Percentiles rank a stretch among this genome's conserved stretches.
phyloP scores from a whole-genome alignment of 257 asterid genomes.

The Cinchona pubescens region DNA sequence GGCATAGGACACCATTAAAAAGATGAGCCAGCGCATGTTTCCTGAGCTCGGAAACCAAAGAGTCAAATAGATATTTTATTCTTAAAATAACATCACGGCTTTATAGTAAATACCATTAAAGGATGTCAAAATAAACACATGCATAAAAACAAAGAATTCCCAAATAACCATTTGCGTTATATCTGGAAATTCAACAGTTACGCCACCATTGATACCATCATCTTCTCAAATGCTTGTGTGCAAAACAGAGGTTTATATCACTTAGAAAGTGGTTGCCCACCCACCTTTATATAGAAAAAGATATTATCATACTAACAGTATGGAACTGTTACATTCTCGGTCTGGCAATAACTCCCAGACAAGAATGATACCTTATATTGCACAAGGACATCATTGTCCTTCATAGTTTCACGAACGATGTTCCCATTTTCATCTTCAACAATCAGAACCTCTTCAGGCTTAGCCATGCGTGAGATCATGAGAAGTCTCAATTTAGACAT shows the following conservation, averaged over 20 bases:
- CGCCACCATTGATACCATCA: background rate
- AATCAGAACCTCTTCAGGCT: slow-evolving; percentile 97
- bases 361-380: slow-evolving; percentile 74
- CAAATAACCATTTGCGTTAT: background rate
- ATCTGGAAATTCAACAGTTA: background rate
- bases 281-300: background rate
- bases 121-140: background rate
- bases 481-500: slow-evolving; percentile 90
- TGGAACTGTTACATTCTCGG: background rate
- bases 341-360: background rate
- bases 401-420: slow-evolving; percentile 98
- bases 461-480: slow-evolving; percentile 99
- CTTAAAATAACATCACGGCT: background rate
- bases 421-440: slow-evolving; percentile 99
- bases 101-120: background rate
- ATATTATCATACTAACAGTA: background rate
- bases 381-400: slow-evolving; percentile 94
- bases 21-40: no score
- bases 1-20: background rate
- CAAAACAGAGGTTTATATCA: no score
- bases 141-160: background rate
- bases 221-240: background rate
- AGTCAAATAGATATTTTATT: background rate
- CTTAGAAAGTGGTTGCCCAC: background rate
- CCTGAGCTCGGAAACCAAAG: background rate